A percentile compares a stretch with the other conserved stretches of the same genome.
phyloP scores from a whole-genome alignment of 2,329 filamentous ascomycete species.

The Aspergillus sp. region DNA sequence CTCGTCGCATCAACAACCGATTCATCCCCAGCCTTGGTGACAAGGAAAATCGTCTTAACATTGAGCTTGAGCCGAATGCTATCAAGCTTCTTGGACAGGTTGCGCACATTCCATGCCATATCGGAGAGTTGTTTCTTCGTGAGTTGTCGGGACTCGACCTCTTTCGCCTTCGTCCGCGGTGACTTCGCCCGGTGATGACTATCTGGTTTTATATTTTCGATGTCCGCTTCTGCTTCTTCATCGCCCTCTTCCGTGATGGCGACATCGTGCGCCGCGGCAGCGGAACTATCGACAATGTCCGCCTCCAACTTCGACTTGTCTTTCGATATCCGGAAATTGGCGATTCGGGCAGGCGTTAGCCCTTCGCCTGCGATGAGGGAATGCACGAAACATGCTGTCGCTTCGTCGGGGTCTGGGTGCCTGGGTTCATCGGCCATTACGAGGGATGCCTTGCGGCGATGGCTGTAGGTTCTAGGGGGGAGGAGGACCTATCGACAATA shows the following conservation, averaged over 20 bases:
- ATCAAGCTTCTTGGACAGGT: constrained; percentile 81
- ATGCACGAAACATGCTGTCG: constrained; percentile 63
- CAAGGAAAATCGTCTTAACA: constrained; percentile 78
- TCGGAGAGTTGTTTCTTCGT: constrained; percentile 94
- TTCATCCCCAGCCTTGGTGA: constrained; percentile 90
- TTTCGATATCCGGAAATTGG: not conserved
- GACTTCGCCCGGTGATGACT: constrained; percentile 19
- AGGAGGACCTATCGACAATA: constrained; percentile 53
- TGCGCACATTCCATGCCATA: constrained; percentile 94
- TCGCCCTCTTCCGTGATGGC: constrained; percentile 20
- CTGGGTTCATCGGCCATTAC: constrained; percentile 46
- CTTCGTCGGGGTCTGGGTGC: constrained; percentile 35
- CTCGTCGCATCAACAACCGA: constrained; percentile 74
- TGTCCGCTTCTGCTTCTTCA: constrained; percentile 5
- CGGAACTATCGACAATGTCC: constrained; percentile 14
- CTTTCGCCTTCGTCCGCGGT: constrained; percentile 28
- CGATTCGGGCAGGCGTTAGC: not conserved
- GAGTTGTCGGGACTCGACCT: constrained; percentile 69
- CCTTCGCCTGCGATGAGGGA: constrained; percentile 49
- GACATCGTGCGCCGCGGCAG: constrained; percentile 21
- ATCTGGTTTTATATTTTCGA: no score
- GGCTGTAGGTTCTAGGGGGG: constrained; percentile 47
- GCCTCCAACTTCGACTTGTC: constrained; percentile 5
- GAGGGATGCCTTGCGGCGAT: constrained; percentile 62
- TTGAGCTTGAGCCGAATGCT: constrained; percentile 80